Percentiles rank a stretch among this genome's conserved stretches.
phyloP scores from a whole-genome alignment of 208 protist genomes.

The Acanthamoeba triangularis region DNA sequence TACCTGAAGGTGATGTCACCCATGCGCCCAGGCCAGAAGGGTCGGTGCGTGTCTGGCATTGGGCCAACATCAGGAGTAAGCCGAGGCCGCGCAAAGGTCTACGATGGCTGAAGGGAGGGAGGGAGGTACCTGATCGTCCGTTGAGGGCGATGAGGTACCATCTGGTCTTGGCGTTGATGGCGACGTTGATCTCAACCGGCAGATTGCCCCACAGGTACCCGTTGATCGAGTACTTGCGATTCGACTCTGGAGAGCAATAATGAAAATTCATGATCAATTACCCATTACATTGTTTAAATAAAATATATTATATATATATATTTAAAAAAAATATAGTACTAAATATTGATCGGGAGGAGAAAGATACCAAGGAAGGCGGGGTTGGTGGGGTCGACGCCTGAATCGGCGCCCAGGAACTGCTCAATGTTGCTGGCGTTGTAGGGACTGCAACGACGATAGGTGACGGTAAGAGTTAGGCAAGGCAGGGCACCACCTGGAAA shows the following conservation, averaged over 20 bases:
- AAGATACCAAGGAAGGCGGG: background rate
- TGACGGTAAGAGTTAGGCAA: background rate
- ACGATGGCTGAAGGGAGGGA: too few relatives aligned
- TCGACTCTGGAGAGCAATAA: background rate
- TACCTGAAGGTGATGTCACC: background rate
- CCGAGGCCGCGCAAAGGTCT: too few relatives aligned
- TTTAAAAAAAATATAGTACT: too few relatives aligned
- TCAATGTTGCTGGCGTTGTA: background rate
- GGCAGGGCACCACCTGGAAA: background rate
- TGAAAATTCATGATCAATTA: too few relatives aligned
- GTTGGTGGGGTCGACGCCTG: background rate
- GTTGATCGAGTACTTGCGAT: constrained; percentile 28
- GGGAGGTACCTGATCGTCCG: background rate
- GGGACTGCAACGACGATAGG: background rate
- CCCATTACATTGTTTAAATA: too few relatives aligned
- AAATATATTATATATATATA: too few relatives aligned
- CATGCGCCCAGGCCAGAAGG: constrained; percentile 5
- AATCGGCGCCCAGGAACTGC: background rate
- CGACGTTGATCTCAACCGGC: background rate
- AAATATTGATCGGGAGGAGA: background rate
- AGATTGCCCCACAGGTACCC: constrained; percentile 24
- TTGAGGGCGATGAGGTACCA: constrained; percentile 22
- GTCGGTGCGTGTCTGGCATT: background rate
- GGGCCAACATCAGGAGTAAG: background rate
- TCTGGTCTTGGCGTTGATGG: background rate